Percentiles rank a stretch among this genome's conserved stretches.
phyloP scores from a whole-genome alignment of 2,329 filamentous ascomycete species.

The Venturia aucupariae region DNA sequence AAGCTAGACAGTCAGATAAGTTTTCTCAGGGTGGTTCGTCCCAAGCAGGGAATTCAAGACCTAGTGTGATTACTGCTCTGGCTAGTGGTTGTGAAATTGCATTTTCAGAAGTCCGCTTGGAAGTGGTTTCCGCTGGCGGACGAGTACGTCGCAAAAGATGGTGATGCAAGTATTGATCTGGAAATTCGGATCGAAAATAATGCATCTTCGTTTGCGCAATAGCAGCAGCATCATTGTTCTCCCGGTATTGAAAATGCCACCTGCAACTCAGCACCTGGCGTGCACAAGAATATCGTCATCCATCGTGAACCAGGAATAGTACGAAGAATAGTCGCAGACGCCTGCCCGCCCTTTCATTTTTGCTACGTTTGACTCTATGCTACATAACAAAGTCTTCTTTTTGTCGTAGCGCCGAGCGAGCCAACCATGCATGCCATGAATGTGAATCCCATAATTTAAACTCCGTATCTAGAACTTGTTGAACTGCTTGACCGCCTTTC shows the following conservation, averaged over 20 bases:
- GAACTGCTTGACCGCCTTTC: slow-evolving; percentile 97
- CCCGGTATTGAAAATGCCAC: background rate
- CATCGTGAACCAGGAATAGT: background rate
- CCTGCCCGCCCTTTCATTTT: slow-evolving; percentile 8
- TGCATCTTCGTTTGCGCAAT: too few relatives aligned
- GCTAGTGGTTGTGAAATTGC: too few relatives aligned
- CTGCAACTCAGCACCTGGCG: background rate
- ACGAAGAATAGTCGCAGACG: slow-evolving; percentile 7
- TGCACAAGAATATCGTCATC: background rate
- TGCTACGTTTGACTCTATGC: slow-evolving; percentile 7
- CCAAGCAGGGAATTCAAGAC: too few relatives aligned
- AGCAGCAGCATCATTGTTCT: too few relatives aligned
- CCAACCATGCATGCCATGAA: slow-evolving; percentile 10
- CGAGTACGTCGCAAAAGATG: too few relatives aligned
- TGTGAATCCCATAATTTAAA: slow-evolving; percentile 4
- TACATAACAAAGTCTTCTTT: background rate
- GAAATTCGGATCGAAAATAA: too few relatives aligned
- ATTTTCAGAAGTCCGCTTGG: too few relatives aligned
- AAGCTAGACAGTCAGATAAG: too few relatives aligned
- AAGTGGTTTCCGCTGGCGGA: too few relatives aligned
- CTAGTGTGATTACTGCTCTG: too few relatives aligned
- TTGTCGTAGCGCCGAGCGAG: background rate
- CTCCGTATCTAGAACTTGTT: slow-evolving; percentile 72
- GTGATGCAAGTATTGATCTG: too few relatives aligned
- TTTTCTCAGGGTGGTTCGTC: too few relatives aligned